phyloP scores from a whole-genome alignment of 1,284 basidiomycete species.

The Sparassis latifolia region DNA sequence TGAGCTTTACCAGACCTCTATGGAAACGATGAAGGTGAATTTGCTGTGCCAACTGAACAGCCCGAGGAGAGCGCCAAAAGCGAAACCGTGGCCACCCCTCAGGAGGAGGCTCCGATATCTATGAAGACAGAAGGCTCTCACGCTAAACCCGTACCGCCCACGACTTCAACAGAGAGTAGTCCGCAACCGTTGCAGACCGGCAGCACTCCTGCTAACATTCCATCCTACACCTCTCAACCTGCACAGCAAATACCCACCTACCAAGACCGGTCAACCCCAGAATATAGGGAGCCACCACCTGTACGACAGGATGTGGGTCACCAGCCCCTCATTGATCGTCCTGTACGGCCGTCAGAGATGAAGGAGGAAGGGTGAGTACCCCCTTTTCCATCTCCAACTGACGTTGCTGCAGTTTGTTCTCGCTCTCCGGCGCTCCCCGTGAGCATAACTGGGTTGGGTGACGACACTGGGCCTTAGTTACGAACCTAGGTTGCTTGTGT shows the following conservation, averaged over 20 bases:
- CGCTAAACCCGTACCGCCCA: background rate
- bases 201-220: slow-evolving; percentile 12
- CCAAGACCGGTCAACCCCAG: slow-evolving; percentile 51
- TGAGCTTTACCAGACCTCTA: slow-evolving; percentile 56
- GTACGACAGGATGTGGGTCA: slow-evolving; percentile 31
- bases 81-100: slow-evolving; percentile 23
- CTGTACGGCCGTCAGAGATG: slow-evolving; percentile 88
- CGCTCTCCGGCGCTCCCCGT: slow-evolving; percentile 15
- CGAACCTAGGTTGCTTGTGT: slow-evolving; percentile 23
- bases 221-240: slow-evolving; percentile 22
- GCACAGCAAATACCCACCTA: slow-evolving; percentile 73
- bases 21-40: slow-evolving; percentile 67
- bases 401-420: slow-evolving; percentile 1
- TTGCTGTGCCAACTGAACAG: slow-evolving; percentile 34
- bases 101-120: slow-evolving; percentile 15
- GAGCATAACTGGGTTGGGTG: slow-evolving; percentile 19
- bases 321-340: slow-evolving; percentile 48
- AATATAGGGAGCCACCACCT: slow-evolving; percentile 37
- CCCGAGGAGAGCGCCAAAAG: slow-evolving; percentile 27
- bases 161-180: slow-evolving; percentile 6
- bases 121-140: slow-evolving; percentile 18
- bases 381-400: background rate
- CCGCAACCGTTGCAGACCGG: slow-evolving; percentile 8
- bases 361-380: slow-evolving; percentile 96
- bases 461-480: slow-evolving; percentile 21